These are phyloP conservation scores for Sechiopsis laciniata DNA, from an alignment of 306 rosid genomes.

Conservation along the genomic window DNA sequence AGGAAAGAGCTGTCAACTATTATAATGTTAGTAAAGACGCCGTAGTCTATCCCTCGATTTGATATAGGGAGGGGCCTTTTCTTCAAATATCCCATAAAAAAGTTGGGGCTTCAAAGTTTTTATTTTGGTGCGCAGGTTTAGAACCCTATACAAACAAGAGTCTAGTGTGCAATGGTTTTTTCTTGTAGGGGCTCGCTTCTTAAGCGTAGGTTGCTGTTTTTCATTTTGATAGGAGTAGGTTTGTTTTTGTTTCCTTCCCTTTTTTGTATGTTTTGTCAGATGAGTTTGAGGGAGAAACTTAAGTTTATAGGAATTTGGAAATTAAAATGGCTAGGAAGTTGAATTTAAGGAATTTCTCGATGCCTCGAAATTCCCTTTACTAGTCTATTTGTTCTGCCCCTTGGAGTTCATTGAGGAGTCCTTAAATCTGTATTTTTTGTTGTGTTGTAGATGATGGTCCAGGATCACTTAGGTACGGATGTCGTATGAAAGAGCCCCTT, in stretches of 20 bases:
- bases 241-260: too few species aligned
- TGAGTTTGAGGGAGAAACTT: background rate
- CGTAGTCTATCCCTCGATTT: too few species aligned
- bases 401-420: background rate
- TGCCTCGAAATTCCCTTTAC: background rate
- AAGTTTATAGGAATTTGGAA: too few species aligned
- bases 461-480: slow-evolving; percentile 74
- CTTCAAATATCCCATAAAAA: too few species aligned
- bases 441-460: slow-evolving; percentile 78
- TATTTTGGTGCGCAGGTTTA: background rate
- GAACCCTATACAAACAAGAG: background rate
- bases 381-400: background rate
- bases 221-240: too few species aligned
- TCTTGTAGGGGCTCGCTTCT: too few species aligned
- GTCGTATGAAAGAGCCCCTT: slow-evolving; percentile 70
- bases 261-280: background rate
- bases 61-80: too few species aligned
- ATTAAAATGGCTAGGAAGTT: too few species aligned
- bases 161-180: background rate
- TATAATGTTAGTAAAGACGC: too few species aligned
- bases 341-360: background rate
- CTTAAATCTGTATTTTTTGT: slow-evolving; percentile 14
- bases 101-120: background rate
- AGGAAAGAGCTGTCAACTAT: too few species aligned
- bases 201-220: too few species aligned